Evolutionary conservation across 176 grass and related monocot genomes (phyloP).

Genomic region (Triticum dicoccoides): DNA sequence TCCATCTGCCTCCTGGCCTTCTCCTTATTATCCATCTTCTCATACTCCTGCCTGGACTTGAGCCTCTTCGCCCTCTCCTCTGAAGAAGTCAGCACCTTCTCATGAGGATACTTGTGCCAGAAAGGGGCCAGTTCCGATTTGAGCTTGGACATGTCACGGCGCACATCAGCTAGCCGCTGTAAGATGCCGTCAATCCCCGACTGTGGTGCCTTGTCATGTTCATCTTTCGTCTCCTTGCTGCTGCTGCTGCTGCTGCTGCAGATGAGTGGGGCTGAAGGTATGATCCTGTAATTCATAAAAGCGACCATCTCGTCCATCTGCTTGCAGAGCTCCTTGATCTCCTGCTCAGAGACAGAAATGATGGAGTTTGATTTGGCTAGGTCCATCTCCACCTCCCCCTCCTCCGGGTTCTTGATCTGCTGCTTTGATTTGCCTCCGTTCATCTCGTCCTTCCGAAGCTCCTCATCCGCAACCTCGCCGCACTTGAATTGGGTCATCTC

Average conservation of each 20-base stretch:
- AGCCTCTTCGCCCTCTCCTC: not conserved
- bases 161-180: not conserved
- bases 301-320: not conserved
- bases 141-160: not conserved
- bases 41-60: not conserved
- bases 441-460: too few relatives aligned
- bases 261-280: not conserved
- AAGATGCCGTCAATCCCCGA: too few relatives aligned
- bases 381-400: not conserved
- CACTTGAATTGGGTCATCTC: not conserved
- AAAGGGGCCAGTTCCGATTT: not conserved
- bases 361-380: not conserved
- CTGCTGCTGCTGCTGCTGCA: not conserved
- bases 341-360: not conserved
- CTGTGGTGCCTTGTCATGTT: not conserved
- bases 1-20: not conserved
- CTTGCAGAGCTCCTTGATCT: not conserved
- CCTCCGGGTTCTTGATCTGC: not conserved
- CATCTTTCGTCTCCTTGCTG: not conserved
- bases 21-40: not conserved
- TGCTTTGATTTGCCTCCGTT: too few relatives aligned
- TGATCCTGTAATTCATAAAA: not conserved
- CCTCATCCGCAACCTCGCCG: not conserved
- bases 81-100: not conserved
- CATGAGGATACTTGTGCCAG: not conserved